These are phyloP conservation scores for Pugionium dolabratum DNA, from an alignment of 345 rosid genomes.

Conservation along the genomic window DNA sequence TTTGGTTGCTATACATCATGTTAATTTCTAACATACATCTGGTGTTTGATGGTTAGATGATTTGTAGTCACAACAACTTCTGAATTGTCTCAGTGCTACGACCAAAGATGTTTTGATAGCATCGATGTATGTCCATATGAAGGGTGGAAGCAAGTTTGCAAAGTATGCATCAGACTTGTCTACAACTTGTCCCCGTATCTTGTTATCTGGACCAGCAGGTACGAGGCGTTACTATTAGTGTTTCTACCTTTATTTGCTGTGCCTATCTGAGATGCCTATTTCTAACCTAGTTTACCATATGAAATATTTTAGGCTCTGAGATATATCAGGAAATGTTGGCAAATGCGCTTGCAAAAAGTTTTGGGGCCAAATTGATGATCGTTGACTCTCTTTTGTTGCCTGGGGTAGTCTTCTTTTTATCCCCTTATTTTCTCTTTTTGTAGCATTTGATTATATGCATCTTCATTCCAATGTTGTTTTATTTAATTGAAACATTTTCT, in stretches of 20 bases:
- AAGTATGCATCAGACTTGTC: conserved; percentile 70
- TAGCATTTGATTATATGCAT: background rate
- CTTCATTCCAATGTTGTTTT: background rate
- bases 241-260: background rate
- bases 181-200: conserved; percentile 74
- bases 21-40: background rate
- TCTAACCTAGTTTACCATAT: conserved; percentile 11
- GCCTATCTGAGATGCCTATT: background rate
- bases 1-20: conserved; percentile 18
- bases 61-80: conserved; percentile 16
- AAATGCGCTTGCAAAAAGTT: conserved; percentile 86
- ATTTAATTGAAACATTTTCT: background rate
- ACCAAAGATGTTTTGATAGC: conserved; percentile 82
- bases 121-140: conserved; percentile 76
- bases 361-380: conserved; percentile 76
- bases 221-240: conserved; percentile 13
- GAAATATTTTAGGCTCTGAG: conserved; percentile 69
- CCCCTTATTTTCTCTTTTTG: background rate
- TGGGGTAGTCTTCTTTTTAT: conserved; percentile 63
- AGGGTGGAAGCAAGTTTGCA: conserved; percentile 57
- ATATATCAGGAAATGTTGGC: conserved; percentile 92
- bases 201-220: conserved; percentile 98
- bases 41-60: conserved; percentile 1
- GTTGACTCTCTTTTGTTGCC: conserved; percentile 89
- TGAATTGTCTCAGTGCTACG: conserved; percentile 58